phyloP scores from a whole-genome alignment of 2,329 filamentous ascomycete species.

The Parafenestella ontariensis region DNA sequence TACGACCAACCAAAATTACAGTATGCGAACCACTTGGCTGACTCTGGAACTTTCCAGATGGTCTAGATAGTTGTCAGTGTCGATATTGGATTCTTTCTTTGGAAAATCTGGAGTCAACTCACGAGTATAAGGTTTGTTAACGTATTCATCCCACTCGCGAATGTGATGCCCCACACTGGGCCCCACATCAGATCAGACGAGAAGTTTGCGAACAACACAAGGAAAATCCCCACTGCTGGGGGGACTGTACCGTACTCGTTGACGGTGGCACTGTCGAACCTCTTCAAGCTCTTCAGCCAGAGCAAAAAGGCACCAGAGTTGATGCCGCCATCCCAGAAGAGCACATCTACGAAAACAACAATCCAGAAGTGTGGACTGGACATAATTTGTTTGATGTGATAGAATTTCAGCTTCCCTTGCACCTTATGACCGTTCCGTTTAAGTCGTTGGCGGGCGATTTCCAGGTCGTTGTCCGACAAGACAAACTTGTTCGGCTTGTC shows the following conservation, averaged over 20 bases:
- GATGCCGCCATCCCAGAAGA: conserved; percentile 64
- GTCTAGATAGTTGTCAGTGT: conserved; percentile 60
- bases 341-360: conserved; percentile 56
- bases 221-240: conserved; percentile 63
- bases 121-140: too few species aligned
- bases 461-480: conserved; percentile 57
- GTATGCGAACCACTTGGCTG: conserved; percentile 61
- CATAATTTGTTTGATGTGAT: conserved; percentile 4
- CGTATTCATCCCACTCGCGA: conserved; percentile 57
- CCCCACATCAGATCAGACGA: conserved; percentile 60
- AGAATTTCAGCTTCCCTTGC: not conserved
- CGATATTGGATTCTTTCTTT: too few species aligned
- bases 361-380: conserved; percentile 58
- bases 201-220: conserved; percentile 61
- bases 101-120: too few species aligned
- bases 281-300: too few species aligned
- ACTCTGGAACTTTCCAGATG: conserved; percentile 62
- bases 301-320: conserved; percentile 59
- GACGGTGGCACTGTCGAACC: conserved; percentile 57
- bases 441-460: conserved; percentile 54
- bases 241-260: conserved; percentile 60
- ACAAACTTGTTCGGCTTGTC: conserved; percentile 56
- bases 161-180: conserved; percentile 61
- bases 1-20: conserved; percentile 56
- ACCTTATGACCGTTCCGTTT: conserved; percentile 45